These are phyloP conservation scores for Bimuria novae-zelandiae DNA, from an alignment of 2,329 filamentous ascomycete species.

Conservation along the genomic window DNA sequence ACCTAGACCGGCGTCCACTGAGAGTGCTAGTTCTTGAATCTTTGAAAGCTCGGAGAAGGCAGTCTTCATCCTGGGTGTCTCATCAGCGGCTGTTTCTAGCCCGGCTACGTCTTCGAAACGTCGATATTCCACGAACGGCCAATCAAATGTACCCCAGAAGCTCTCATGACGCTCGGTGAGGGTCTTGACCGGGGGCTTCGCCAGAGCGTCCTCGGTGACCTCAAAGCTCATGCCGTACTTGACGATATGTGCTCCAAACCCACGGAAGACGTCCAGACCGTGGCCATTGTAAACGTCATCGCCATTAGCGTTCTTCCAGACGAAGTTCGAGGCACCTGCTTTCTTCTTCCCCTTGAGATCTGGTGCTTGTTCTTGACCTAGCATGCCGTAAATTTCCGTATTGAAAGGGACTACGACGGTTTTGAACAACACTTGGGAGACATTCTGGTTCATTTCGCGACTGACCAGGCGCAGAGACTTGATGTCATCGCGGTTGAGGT, in stretches of 20 bases:
- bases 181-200: slow-evolving; percentile 60
- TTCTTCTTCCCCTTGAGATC: slow-evolving; percentile 45
- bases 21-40: slow-evolving; percentile 68
- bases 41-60: slow-evolving; percentile 62
- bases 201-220: slow-evolving; percentile 59
- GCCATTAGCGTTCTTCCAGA: slow-evolving; percentile 50
- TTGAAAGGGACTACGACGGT: slow-evolving; percentile 70
- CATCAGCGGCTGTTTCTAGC: slow-evolving; percentile 67
- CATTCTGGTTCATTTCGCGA: slow-evolving; percentile 61
- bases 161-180: slow-evolving; percentile 59
- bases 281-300: slow-evolving; percentile 58
- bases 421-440: slow-evolving; percentile 63
- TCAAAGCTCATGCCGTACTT: slow-evolving; percentile 72
- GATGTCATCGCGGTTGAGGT: slow-evolving; percentile 63
- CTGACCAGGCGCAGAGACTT: slow-evolving; percentile 66
- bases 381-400: slow-evolving; percentile 64
- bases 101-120: slow-evolving; percentile 64
- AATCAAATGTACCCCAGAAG: slow-evolving; percentile 69
- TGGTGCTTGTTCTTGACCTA: slow-evolving; percentile 45
- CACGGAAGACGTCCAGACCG: slow-evolving; percentile 65
- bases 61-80: slow-evolving; percentile 63
- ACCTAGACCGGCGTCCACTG: slow-evolving; percentile 69
- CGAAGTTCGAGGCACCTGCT: slow-evolving; percentile 33
- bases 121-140: slow-evolving; percentile 64
- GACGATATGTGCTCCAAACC: slow-evolving; percentile 64